These are phyloP conservation scores for Candida manassasensis DNA, from an alignment of 805 yeast genomes.

Conservation along the genomic window DNA sequence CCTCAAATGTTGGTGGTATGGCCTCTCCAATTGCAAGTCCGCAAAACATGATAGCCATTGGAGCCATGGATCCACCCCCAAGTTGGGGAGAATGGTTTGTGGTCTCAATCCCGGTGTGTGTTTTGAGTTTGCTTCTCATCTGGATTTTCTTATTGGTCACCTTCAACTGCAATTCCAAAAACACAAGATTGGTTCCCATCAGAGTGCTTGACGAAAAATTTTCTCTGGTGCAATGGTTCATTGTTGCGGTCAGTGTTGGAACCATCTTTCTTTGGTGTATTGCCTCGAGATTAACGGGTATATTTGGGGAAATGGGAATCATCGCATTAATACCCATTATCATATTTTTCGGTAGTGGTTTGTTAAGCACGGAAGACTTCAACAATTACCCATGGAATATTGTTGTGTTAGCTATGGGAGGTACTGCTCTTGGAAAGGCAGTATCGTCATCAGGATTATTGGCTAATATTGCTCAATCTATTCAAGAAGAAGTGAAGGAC, in stretches of 20 bases:
- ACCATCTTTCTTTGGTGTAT: slow-evolving; percentile 91
- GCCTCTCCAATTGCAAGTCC: slow-evolving; percentile 54
- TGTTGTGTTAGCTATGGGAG: slow-evolving; percentile 96
- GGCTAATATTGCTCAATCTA: slow-evolving; percentile 65
- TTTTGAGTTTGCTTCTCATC: slow-evolving; percentile 35
- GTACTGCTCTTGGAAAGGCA: slow-evolving; percentile 91
- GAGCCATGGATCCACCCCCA: slow-evolving; percentile 48
- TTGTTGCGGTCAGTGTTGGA: slow-evolving; percentile 55
- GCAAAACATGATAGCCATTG: slow-evolving; percentile 51
- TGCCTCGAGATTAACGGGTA: slow-evolving; percentile 63
- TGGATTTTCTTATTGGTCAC: slow-evolving; percentile 51
- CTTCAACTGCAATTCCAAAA: slow-evolving; percentile 47
- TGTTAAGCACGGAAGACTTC: slow-evolving; percentile 83
- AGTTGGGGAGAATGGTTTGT: slow-evolving; percentile 57
- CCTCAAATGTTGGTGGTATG: slow-evolving; percentile 52
- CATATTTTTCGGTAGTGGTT: slow-evolving; percentile 89
- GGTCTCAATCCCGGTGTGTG: slow-evolving; percentile 44
- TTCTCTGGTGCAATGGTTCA: slow-evolving; percentile 69
- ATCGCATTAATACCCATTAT: slow-evolving; percentile 85
- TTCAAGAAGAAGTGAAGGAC: slow-evolving; percentile 61
- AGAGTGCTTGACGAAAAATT: slow-evolving; percentile 63
- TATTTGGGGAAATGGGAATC: slow-evolving; percentile 96
- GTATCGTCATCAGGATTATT: slow-evolving; percentile 88
- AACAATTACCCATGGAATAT: slow-evolving; percentile 97
- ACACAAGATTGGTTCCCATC: slow-evolving; percentile 50